Evolutionary conservation across 176 grass and related monocot genomes (phyloP), one percentile per base, ranked within the genome.

Genomic region (Zoysia japonica): DNA sequence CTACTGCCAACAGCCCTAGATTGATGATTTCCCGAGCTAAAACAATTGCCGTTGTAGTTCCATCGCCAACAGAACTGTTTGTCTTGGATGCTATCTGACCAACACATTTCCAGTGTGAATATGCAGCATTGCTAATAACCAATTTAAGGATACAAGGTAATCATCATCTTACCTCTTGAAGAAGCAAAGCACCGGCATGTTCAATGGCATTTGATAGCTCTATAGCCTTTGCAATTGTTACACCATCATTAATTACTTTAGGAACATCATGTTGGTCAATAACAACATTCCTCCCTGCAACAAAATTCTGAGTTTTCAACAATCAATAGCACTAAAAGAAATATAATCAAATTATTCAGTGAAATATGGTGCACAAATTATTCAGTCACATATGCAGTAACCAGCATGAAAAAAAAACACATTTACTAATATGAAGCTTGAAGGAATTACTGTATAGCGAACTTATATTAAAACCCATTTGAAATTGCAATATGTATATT

Each of bases 221-320:
- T 87, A 97, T 94, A 63, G 89, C 86, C 70, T 80, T 93, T 83
- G 87, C 95, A 78, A 97, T 97, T 59, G 92, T 92, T 17, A 90
- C 82, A 17, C 95, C 95, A 76, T 97, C 89, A 59, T 97, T 94
- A 37, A 97, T 97, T 80, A 94, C 87, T 94, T 94, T 92, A 40
- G 92, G 95, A 67, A 94, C 77, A 84, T 89, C 91, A 54, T 86
- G 74, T 80, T 86, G 82, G 80, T 94, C 95, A 20, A 97, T 94
- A 80, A 94, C 87, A 78, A 94, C 95, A 90, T 97, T 97, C 82
- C 95, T 85, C 76, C 95, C 92, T 97, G 90, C 64, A 78, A 62
- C 61, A 75, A 70, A 63, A 28, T 66, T 55, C 72, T 78, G 35
- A 69, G 52, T 50, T 85, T 61, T 88, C 65, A 82, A 65, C 15